Base-by-base conservation (phyloP, 1,284 basidiomycete species). In the Stygiomarasmius scandens region DNA sequence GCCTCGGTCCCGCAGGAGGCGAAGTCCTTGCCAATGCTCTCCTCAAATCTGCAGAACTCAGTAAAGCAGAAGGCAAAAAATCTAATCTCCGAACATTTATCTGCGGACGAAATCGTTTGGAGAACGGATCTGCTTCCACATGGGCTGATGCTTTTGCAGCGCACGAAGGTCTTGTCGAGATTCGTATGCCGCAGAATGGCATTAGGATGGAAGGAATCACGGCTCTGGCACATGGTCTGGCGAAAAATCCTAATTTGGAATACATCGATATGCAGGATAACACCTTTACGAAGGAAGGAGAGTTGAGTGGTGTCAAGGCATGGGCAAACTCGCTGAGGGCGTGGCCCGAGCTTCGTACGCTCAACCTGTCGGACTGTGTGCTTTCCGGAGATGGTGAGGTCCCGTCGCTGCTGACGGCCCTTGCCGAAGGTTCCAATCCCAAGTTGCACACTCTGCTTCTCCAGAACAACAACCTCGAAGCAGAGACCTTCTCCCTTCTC, bases 251-350 rank as follows among this genome's bases (percentile, higher is more conserved):
- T 1, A 75, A 79, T 49, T 78, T 99, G 56, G 81, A 89, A 69
- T 77, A 89, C 60, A 83, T 99, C 66, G 96, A 99, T 77, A 75
- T 99, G 53, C 95, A 98, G 74, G 96, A 99, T 74, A 99, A 99
- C 76, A 96, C 95, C 0, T 93, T 95, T 64, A 93, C 92, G 23
- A 82, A 81, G 23, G 83, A 85, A 47, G 95, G 77, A 8, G 71
- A 69, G 23, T 61, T 69, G 27, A 69, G 67, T 4, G 84, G 79
- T 22, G 67, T 84, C 48, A 72, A 85, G 54, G 90, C 91, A 9
- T 89, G 97, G 78, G 87, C 92, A 4, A 78, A 80, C 32, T 83
- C 89, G 1, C 75, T 98, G 41, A 70, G 76, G 20, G 77, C 79
- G 14, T 98, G 92, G 90, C 86, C 86, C 0, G 71, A 79, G 3